Evolutionary conservation across 1,139 yeast species (phyloP), one percentile per base, ranked within the genome.

Genomic region (Nakaseomyces glabratus): DNA sequence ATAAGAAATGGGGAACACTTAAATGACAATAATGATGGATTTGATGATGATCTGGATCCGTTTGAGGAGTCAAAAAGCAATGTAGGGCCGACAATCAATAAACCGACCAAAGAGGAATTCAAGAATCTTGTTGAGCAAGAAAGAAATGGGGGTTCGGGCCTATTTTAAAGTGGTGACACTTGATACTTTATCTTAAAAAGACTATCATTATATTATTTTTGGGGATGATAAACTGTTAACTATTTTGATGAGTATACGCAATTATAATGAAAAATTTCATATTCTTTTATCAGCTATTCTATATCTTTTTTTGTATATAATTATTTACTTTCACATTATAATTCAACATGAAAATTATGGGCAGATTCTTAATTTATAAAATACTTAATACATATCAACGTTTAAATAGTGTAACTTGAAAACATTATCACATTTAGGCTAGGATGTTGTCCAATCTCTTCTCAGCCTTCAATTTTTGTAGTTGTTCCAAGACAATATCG

Each of bases 401-500:
- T n/a, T n/a, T n/a, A n/a, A n/a, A n/a, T n/a, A n/a, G n/a, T n/a
- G n/a, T n/a, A n/a, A n/a, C n/a, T n/a, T n/a, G n/a, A n/a, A n/a
- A n/a, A 29, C 13, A 15, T 20, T 20, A 14, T 30, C 24, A 19
- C 14, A 31, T 29, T 43, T 47, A 55, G 25, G 36, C 40, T 34
- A 58, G 44, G 28, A 43, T 69, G 57, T 82, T 82, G 56, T 81
- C 93, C 37, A 55, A 55, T 69, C 90, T 77, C 71, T 71, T 77
- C 41, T 73, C 76, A 20, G 67, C 75, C 62, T 73, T 76, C 65
- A 82, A 73, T 30, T 56, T 66, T 49, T 62, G 52, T 64, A 85
- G 66, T 65, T 81, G 84, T 41, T 69, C 62, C 40, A 86, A 68
- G 42, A 88, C 93, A 14, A 66, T 70, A 33, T 73, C 84, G 44